These are phyloP conservation scores for Penicillium subrubescens DNA, from an alignment of 495 filamentous ascomycete species.

Conservation along the genomic window DNA sequence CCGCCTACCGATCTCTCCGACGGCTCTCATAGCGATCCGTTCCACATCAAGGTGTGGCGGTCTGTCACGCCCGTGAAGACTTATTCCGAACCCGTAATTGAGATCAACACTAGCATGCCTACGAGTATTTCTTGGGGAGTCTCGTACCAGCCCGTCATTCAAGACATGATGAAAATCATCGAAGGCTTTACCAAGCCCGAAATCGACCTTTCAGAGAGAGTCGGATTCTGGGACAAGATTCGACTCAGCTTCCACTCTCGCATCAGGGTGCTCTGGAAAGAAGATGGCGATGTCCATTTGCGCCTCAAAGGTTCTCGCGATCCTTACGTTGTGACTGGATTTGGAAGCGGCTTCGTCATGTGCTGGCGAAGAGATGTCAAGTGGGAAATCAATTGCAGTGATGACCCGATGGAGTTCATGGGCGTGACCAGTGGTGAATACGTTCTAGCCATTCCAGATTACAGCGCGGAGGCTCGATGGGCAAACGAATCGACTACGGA, in stretches of 20 bases:
- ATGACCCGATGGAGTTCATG: slow-evolving; percentile 92
- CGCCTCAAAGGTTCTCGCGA: slow-evolving; percentile 90
- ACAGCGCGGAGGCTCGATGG: slow-evolving; percentile 81
- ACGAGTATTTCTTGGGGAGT: slow-evolving; percentile 96
- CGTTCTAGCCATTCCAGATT: slow-evolving; percentile 90
- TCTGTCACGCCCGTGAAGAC: slow-evolving; percentile 96
- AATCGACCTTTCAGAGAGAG: slow-evolving; percentile 87
- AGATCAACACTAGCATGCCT: slow-evolving; percentile 88
- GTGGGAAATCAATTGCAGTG: slow-evolving; percentile 78
- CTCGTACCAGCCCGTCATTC: slow-evolving; percentile 96
- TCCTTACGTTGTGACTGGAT: slow-evolving; percentile 89
- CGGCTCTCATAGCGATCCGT: slow-evolving; percentile 50
- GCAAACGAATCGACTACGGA: slow-evolving; percentile 55
- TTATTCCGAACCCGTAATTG: slow-evolving; percentile 86
- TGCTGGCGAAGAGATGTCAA: slow-evolving; percentile 92
- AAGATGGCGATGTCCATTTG: slow-evolving; percentile 93
- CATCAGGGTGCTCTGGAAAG: slow-evolving; percentile 84
- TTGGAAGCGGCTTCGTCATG: slow-evolving; percentile 94
- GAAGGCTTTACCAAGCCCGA: slow-evolving; percentile 96
- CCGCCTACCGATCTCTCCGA: slow-evolving; percentile 61
- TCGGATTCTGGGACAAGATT: slow-evolving; percentile 99
- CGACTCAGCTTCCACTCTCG: slow-evolving; percentile 93
- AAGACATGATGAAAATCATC: slow-evolving; percentile 99
- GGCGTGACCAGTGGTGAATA: slow-evolving; percentile 93
- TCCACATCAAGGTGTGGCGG: slow-evolving; percentile 81